Base-by-base conservation (phyloP, 2,329 filamentous ascomycete species). In the Colletotrichum truncatum region DNA sequence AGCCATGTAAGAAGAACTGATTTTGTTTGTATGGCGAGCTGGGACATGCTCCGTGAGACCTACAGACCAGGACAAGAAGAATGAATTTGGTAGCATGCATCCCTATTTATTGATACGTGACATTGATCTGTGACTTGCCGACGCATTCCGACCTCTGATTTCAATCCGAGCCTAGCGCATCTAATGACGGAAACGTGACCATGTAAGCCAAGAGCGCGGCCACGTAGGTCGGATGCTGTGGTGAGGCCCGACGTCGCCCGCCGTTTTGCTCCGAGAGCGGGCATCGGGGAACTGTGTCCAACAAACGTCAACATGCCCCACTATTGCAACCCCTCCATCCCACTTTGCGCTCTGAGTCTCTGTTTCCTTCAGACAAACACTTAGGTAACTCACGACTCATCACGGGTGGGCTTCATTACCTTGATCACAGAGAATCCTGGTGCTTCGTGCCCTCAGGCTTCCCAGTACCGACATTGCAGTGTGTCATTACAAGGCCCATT, bases 271-370 rank as follows among this genome's bases (percentile, higher is more conserved):
- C 60, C 64, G 52, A 66, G 59, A 59, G 60, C 57, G 57, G 63
- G 57, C 45, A 26, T 57, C 60, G 21, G 45, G 21, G 34, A 18
- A 18, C 30, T 41, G 57, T 55, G 49, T 63, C 63, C 41, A 63
- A 30, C 63, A 57, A 46, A 66, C 36, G 46, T 65, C 52, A 59
- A 55, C 18, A 32, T 51, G 60, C 60, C 65, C 67, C 67, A 54
- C 60, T 66, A 57, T 57, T 36, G 41, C 54, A 48, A 57, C 54
- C 41, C 54, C 54, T 57, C 54, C 41, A 49, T 59, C 46, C 56
- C 25, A 30, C 56, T 36, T 58, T 46, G 51, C 59, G 18, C 41
- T 23, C 39, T 5, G 45, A 32, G 32, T 58, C 21, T 62, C 25
- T 34, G 45, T 32, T 36, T 59, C 58, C 32, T 36, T 36, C 46